Evolutionary conservation across 192 early-diverging fungal species (phyloP).

Genomic region (Coemansia sp.): DNA sequence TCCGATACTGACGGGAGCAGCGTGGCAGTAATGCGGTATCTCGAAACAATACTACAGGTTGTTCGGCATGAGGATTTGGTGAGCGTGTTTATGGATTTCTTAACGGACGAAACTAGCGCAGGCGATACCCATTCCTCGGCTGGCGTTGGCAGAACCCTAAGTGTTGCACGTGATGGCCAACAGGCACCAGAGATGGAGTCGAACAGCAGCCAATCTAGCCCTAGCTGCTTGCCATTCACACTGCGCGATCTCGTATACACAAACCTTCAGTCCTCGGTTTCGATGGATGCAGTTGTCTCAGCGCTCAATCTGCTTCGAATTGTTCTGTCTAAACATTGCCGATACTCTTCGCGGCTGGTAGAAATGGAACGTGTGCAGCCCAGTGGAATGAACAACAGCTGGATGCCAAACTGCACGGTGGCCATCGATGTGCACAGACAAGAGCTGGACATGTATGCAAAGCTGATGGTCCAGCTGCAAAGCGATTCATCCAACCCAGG

Average conservation of each 20-base stretch:
- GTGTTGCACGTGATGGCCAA: neutral
- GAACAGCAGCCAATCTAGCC: constrained; percentile 1
- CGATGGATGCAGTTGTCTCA: constrained; percentile 81
- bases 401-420: constrained; percentile 53
- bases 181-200: neutral
- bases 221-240: constrained; percentile 60
- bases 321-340: constrained; percentile 74
- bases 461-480: constrained; percentile 49
- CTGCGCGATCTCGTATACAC: constrained; percentile 83
- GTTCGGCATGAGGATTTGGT: constrained; percentile 75
- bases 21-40: constrained; percentile 85
- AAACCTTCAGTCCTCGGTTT: constrained; percentile 79
- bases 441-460: constrained; percentile 54
- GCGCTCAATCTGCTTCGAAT: constrained; percentile 78
- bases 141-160: neutral
- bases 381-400: constrained; percentile 24
- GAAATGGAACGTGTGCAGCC: constrained; percentile 62
- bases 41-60: constrained; percentile 77
- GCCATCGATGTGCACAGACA: constrained; percentile 52
- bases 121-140: constrained; percentile 23
- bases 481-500: constrained; percentile 7
- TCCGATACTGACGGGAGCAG: constrained; percentile 91
- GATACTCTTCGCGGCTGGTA: constrained; percentile 73
- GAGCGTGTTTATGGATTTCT: constrained; percentile 71
- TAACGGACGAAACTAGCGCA: constrained; percentile 65